phyloP scores from a whole-genome alignment of 495 filamentous ascomycete genomes.

The Daldinia caldariorum region DNA sequence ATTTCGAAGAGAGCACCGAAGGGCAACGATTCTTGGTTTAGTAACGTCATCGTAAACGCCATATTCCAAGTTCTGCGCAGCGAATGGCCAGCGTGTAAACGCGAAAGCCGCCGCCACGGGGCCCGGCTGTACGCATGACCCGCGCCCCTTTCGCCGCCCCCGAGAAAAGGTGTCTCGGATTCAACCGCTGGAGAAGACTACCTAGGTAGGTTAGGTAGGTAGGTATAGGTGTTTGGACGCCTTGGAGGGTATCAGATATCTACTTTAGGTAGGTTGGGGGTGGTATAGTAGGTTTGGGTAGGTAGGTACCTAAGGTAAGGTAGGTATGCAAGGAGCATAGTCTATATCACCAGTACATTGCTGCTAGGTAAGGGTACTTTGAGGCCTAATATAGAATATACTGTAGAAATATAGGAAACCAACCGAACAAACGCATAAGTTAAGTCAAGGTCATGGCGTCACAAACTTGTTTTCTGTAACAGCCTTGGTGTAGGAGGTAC shows the following conservation, averaged over 20 bases:
- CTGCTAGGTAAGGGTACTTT: background rate
- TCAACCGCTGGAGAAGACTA: background rate
- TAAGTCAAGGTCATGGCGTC: too few species aligned
- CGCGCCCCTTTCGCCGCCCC: slow-evolving; percentile 15
- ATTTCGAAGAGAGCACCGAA: background rate
- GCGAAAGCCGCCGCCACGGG: slow-evolving; percentile 1
- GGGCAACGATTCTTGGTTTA: background rate
- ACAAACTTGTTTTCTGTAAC: background rate
- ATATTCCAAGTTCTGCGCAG: background rate
- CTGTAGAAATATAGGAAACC: too few species aligned
- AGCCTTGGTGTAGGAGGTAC: background rate
- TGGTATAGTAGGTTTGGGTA: too few species aligned
- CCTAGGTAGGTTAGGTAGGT: background rate
- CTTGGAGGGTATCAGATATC: background rate
- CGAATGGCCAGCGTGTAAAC: background rate
- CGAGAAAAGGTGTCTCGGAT: background rate
- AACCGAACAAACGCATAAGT: background rate
- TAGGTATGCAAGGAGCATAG: background rate
- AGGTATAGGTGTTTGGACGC: background rate
- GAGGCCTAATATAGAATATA: too few species aligned
- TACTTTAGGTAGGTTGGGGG: background rate
- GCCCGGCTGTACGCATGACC: slow-evolving; percentile 1
- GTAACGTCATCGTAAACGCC: background rate
- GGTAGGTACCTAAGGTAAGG: background rate
- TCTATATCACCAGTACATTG: background rate